phyloP scores from a whole-genome alignment of 495 filamentous ascomycete genomes.

The Penicillium ochrochloron region DNA sequence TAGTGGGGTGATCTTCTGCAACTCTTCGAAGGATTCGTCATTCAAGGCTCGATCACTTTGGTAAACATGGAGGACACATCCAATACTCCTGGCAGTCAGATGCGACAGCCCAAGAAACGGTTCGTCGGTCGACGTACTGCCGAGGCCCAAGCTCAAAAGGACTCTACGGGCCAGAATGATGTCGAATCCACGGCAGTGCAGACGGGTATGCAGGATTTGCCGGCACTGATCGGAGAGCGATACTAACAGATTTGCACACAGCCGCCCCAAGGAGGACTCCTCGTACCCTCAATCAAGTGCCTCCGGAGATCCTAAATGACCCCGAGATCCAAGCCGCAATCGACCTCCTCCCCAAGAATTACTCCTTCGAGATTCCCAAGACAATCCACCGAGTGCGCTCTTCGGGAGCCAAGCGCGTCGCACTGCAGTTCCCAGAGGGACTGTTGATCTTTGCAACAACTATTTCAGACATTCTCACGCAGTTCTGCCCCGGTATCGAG shows the following conservation, averaged over 20 bases:
- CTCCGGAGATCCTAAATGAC: conserved; percentile 83
- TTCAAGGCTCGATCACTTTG: not conserved
- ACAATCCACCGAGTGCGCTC: conserved; percentile 93
- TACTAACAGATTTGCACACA: not conserved
- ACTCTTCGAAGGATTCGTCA: not conserved
- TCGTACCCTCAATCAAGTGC: conserved; percentile 85
- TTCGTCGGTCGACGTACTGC: conserved; percentile 76
- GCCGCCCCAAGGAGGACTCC: conserved; percentile 68
- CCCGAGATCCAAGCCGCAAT: conserved; percentile 89
- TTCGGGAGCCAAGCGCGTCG: conserved; percentile 74
- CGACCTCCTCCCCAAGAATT: conserved; percentile 84
- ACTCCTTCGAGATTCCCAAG: conserved; percentile 97
- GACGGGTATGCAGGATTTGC: conserved; percentile 37
- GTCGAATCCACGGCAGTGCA: conserved; percentile 63
- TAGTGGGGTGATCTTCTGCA: conserved; percentile 14
- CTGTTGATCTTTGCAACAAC: conserved; percentile 95
- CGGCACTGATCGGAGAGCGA: not conserved
- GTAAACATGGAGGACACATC: conserved; percentile 25
- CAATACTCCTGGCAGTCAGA: conserved; percentile 18
- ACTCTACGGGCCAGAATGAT: conserved; percentile 53
- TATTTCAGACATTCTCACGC: conserved; percentile 93
- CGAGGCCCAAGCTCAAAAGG: conserved; percentile 54
- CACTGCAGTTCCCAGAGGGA: conserved; percentile 95
- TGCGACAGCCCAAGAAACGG: conserved; percentile 70
- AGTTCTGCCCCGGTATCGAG: conserved; percentile 88